Evolutionary conservation across 2,329 filamentous ascomycete genomes (phyloP), one percentile per base, ranked within the genome.

Genomic region (Diaporthe eres): DNA sequence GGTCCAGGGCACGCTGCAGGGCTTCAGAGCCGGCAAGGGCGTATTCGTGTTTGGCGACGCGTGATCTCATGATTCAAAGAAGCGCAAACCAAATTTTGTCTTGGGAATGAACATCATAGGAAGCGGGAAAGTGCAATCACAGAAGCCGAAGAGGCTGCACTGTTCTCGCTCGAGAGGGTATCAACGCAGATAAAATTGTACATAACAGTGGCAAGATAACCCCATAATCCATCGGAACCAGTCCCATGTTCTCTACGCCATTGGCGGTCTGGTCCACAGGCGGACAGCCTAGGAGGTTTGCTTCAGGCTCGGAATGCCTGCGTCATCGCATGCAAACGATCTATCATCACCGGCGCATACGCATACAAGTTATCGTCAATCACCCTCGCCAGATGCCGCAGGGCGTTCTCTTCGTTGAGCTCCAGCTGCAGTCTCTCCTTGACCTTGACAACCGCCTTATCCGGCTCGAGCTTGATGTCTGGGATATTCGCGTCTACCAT

Each of bases 401-500:
- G 94, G 1, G 97, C 96, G 81, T 98, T 96, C 82, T 98, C 96
- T 83, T 99, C 97, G 65, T 90, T 94, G 82, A 98, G 90, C 82
- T 98, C 96, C 68, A 99, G 84, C 85, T 97, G 95, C 83, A 99
- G 98, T 51, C 97, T 88, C 85, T 99, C 97, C 82, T 97, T 93
- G 7, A 99, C 96, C 86, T 98, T 99, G 80, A 96, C 87, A 22
- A 98, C 96, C 15, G 95, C 96, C 85, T 97, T 97, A 84, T 98
- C 96, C 15, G 95, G 94, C 85, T 98, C 95, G 31, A 98, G 90
- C 75, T 94, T 93, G 81, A 99, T 97, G 80, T 98, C 97, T 0
- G 96, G 97, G 76, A 99, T 98, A 81, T 98, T 98, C 53, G 97
- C 96, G 83, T 98, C 95, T 22, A 98, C 94, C 97, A 99, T 99